A percentile compares a stretch with the other conserved stretches of the same genome.
phyloP scores from a whole-genome alignment of 1,284 basidiomycete species.

The Marasmius sp. region DNA sequence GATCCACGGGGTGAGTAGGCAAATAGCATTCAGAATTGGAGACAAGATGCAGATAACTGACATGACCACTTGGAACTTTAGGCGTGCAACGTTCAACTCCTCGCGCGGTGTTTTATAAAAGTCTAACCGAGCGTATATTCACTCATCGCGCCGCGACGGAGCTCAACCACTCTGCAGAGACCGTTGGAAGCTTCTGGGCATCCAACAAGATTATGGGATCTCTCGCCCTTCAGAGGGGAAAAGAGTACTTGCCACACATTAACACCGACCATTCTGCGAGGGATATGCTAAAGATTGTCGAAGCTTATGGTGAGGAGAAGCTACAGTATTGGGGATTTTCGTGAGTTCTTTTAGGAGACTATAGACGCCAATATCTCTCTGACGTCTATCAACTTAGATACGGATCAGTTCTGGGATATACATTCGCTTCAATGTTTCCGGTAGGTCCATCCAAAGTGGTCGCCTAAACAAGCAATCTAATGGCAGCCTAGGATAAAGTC shows the following conservation, averaged over 20 bases:
- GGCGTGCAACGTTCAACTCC: conserved; percentile 35
- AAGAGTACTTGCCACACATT: conserved; percentile 34
- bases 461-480: neutral
- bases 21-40: no score
- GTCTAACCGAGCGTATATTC: neutral
- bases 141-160: neutral
- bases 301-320: conserved; percentile 43
- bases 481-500: conserved; percentile 33
- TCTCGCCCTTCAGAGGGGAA: conserved; percentile 23
- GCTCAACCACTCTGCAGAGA: conserved; percentile 22
- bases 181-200: conserved; percentile 21
- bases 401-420: conserved; percentile 25
- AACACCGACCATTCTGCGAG: conserved; percentile 44
- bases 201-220: conserved; percentile 30
- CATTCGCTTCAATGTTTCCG: conserved; percentile 43
- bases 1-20: conserved; percentile 38
- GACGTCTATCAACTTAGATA: conserved; percentile 28
- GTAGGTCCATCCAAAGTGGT: conserved; percentile 24
- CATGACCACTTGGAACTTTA: neutral
- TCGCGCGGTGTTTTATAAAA: conserved; percentile 31
- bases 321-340: conserved; percentile 56
- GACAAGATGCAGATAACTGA: no score
- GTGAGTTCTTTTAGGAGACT: conserved; percentile 6
- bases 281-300: conserved; percentile 49
- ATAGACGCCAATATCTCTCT: no score